Percentiles rank a stretch among this genome's conserved stretches.
phyloP scores from a whole-genome alignment of 2,329 filamentous ascomycete species.

The Xylariaceae sp. region DNA sequence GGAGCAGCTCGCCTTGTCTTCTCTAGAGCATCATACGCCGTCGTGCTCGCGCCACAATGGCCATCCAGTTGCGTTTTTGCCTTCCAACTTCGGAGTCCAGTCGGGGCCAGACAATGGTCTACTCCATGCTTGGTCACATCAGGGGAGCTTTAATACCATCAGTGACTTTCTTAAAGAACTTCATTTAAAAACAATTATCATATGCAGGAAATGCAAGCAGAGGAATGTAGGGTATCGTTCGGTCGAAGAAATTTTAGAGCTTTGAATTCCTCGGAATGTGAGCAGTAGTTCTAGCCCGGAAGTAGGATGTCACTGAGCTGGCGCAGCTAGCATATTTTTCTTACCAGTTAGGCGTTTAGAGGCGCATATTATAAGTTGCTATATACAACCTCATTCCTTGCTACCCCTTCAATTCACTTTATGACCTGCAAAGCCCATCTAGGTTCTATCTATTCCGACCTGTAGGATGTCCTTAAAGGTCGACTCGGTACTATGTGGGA shows the following conservation, averaged over 20 bases:
- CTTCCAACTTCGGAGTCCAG: slow-evolving; percentile 29
- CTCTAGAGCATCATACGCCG: slow-evolving; percentile 29
- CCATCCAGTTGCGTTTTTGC: slow-evolving; percentile 34
- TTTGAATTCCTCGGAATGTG: neutral
- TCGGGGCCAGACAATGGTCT: slow-evolving; percentile 24
- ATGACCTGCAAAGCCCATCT: too few relatives aligned
- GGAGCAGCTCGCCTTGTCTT: slow-evolving; percentile 23
- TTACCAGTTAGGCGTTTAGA: too few relatives aligned
- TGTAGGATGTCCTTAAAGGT: too few relatives aligned
- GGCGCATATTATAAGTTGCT: too few relatives aligned
- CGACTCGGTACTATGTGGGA: too few relatives aligned
- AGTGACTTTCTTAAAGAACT: slow-evolving; percentile 32
- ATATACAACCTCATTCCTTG: too few relatives aligned
- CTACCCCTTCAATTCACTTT: too few relatives aligned
- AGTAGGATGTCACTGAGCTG: neutral
- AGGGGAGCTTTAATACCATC: slow-evolving; percentile 19
- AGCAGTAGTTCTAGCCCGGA: neutral
- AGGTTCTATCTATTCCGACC: too few relatives aligned
- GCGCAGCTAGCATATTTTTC: too few relatives aligned
- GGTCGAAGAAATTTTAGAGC: slow-evolving; percentile 29
- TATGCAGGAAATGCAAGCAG: slow-evolving; percentile 31
- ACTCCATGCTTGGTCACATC: slow-evolving; percentile 28
- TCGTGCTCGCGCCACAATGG: slow-evolving; percentile 26
- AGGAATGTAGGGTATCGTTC: slow-evolving; percentile 30
- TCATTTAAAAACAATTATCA: slow-evolving; percentile 31